phyloP scores from a whole-genome alignment of 2,329 filamentous ascomycete species.

The Epichloe aotearoae region DNA sequence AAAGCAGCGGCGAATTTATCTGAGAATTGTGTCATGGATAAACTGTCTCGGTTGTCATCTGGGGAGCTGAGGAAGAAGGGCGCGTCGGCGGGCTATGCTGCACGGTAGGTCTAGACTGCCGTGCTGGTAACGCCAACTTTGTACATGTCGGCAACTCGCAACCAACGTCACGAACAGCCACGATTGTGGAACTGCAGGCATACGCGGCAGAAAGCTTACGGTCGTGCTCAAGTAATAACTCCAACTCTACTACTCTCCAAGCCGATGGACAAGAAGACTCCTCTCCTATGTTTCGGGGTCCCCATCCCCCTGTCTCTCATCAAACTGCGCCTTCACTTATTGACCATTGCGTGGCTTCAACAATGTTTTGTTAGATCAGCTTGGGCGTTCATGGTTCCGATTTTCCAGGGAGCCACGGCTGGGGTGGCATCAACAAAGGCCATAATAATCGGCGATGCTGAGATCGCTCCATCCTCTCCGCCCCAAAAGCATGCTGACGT shows the following conservation, averaged over 20 bases:
- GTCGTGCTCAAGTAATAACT: too few species aligned
- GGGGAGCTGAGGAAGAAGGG: background rate
- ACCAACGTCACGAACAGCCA: background rate
- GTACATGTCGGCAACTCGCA: background rate
- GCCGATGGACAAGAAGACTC: too few species aligned
- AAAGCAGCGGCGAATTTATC: slow-evolving; percentile 9
- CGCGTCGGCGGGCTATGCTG: background rate
- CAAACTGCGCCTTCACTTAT: too few species aligned
- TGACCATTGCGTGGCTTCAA: too few species aligned
- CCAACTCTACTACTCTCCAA: too few species aligned
- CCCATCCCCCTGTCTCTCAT: too few species aligned
- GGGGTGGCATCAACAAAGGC: background rate
- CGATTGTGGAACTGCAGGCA: background rate
- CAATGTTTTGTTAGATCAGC: background rate
- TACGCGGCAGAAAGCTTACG: background rate
- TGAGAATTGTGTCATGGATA: background rate
- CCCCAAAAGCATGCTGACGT: too few species aligned
- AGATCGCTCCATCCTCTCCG: background rate
- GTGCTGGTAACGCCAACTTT: background rate
- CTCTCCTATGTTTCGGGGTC: too few species aligned
- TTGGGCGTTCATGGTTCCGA: background rate
- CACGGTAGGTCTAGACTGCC: background rate
- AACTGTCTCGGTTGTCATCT: background rate
- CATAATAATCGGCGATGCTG: background rate
- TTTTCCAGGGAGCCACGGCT: background rate